These are phyloP conservation scores for Proliferodiscus dingleyae DNA, from an alignment of 2,329 filamentous ascomycete species.

Conservation along the genomic window DNA sequence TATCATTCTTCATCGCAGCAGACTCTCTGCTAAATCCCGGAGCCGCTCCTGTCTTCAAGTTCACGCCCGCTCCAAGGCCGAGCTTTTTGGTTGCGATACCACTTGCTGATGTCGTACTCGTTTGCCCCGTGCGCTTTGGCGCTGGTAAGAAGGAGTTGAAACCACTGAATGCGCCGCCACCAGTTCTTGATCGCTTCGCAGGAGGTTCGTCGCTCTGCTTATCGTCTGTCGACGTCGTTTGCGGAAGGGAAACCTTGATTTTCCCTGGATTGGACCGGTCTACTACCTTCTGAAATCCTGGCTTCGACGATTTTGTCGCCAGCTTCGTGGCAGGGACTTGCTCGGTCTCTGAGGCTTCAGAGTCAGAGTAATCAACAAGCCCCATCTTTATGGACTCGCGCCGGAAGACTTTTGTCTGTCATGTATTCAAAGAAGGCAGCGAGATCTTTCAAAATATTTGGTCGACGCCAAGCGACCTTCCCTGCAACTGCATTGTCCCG, in stretches of 20 bases:
- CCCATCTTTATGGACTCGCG: constrained; percentile 42
- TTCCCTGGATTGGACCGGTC: constrained; percentile 77
- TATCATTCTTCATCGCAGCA: constrained; percentile 23
- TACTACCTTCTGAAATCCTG: constrained; percentile 72
- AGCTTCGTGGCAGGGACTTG: constrained; percentile 30
- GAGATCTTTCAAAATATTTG: neutral
- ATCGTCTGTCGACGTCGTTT: constrained; percentile 37
- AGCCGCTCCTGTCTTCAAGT: constrained; percentile 75
- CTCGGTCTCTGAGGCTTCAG: constrained; percentile 56
- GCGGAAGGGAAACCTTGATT: constrained; percentile 74
- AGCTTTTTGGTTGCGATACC: constrained; percentile 25
- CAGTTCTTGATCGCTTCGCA: constrained; percentile 64
- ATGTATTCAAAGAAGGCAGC: neutral
- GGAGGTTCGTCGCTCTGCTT: constrained; percentile 50
- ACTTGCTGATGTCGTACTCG: constrained; percentile 32
- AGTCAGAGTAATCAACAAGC: constrained; percentile 68
- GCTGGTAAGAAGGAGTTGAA: constrained; percentile 85
- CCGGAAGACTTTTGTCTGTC: constrained; percentile 1
- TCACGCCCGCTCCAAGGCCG: constrained; percentile 51
- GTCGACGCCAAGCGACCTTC: neutral
- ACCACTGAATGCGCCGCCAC: constrained; percentile 62
- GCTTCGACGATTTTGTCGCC: constrained; percentile 41
- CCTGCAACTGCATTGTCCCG: neutral
- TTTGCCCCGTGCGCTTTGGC: constrained; percentile 57
- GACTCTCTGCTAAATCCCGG: constrained; percentile 71